Evolutionary conservation across 2,329 filamentous ascomycete species (phyloP), one percentile per base, ranked within the genome.

Genomic region (Aspergillus thermomutatus): DNA sequence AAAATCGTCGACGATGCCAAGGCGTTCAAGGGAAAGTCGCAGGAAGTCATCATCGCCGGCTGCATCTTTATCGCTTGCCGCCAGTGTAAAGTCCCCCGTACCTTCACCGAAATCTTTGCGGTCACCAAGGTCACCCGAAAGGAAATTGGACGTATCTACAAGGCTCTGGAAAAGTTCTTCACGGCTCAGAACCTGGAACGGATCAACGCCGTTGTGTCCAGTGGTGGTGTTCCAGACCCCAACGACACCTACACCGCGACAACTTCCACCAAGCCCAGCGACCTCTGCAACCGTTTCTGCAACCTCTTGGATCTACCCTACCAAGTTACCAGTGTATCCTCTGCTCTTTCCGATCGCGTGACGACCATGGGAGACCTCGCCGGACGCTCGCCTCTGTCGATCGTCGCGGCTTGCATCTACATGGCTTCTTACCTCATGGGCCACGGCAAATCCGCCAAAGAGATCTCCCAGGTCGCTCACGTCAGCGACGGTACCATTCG

Each of bases 61-160:
- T 97, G 92, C 77, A 94, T 99, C 75, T 97, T 99, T 80, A 93
- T 99, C 67, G 92, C 94, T 43, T 97, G 93, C 73, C 91, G 94
- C 47, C 91, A 97, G 75, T 89, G 91, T 70, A 85, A 87, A 60
- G 88, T 92, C 28, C 88, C 90, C 4, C 89, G 94, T 63, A 96
- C 92, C 3, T 99, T 99, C 78, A 87, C 90, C 50, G 95, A 99
- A 74, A 94, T 99, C 68, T 95, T 90, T 77, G 88, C 91, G 59
- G 82, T 97, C 72, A 99, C 94, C 8, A 91, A 90, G 65, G 93
- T 99, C 27, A 88, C 89, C 59, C 97, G 97, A 80, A 97, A 97
- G 79, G 95, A 99, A 71, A 96, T 99, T 61, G 94, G 94, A 23
- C 83, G 92, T 56, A 93, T 93, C 25, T 99, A 97, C 83, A 99